Base-by-base conservation (phyloP, 1,284 basidiomycete species). In the Sutorius eximius region DNA sequence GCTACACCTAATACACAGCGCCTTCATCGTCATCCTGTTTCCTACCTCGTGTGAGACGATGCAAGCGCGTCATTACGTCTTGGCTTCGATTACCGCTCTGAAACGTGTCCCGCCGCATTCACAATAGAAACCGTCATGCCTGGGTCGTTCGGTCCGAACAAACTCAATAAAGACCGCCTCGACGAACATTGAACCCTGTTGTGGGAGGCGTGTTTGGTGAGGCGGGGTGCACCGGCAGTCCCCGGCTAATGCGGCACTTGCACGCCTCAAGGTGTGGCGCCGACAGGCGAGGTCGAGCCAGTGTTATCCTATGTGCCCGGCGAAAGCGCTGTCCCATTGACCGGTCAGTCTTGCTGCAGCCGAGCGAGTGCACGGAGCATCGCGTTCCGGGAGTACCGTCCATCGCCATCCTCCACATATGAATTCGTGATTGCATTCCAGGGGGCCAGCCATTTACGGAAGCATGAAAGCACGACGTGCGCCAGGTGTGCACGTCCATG, bases 91-190 rank as follows among this genome's bases (percentile, higher is more conserved):
- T 49, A 61, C 49, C 49, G 40, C 37, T 29, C 16, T 24, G 36
- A 57, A 59, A 59, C 57, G 57, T 59, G 59, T 24, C 58, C 58
- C 48, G 58, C 48, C 15, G 34, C 18, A 4, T 47, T 37, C 32
- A 45, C 56, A 49, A 60, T 58, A 59, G 54, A 52, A 42, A 38
- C 15, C 44, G 3, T 46, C 30, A 20, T 47, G 40, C 49, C 32
- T 4, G 45, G 37, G 2, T 33, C 6, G 7, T 18, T 24, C 45
- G 53, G 53, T 8, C 53, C 59, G 59, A 33, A 22, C 22, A 34
- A 49, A 54, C 27, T 33, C 47, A 57, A 45, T 57, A 42, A 34
- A 38, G 24, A 2, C 37, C 38, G 46, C 45, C 42, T 43, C 33
- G 34, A 36, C 3, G 16, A 36, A n/a, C n/a, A 40, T 5, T 56